Percentiles rank a stretch among this genome's conserved stretches.
Evolutionary conservation across 2,329 filamentous ascomycete species (phyloP).

Genomic region (Pseudophaeomoniella oleicola): DNA sequence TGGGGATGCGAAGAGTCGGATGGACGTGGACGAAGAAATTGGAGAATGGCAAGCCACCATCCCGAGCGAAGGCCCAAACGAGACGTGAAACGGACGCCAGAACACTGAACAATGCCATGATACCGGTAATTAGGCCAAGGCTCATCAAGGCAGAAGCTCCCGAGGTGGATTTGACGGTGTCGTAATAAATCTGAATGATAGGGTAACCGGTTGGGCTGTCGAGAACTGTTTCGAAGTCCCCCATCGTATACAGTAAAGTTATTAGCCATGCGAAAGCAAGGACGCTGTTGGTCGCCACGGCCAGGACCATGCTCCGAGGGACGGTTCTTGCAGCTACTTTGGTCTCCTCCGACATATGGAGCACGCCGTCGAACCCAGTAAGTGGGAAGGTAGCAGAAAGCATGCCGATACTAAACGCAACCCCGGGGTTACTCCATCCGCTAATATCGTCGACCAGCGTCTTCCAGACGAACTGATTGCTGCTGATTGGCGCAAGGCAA

Average conservation of each 20-base stretch:
- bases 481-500: conserved; percentile 16
- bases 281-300: conserved; percentile 31
- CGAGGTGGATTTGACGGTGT: neutral
- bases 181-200: conserved; percentile 34
- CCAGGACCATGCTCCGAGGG: conserved; percentile 33
- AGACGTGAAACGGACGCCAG: conserved; percentile 38
- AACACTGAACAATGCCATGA: conserved; percentile 30
- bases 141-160: conserved; percentile 30
- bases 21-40: conserved; percentile 23
- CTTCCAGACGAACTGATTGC: conserved; percentile 26
- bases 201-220: conserved; percentile 30
- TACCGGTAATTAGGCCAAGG: conserved; percentile 30
- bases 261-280: conserved; percentile 33
- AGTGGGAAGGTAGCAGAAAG: conserved; percentile 18
- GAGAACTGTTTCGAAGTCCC: conserved; percentile 23
- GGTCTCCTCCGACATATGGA: conserved; percentile 38
- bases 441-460: conserved; percentile 26
- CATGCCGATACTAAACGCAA: conserved; percentile 23
- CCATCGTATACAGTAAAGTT: conserved; percentile 29
- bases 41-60: conserved; percentile 31
- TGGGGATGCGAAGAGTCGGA: conserved; percentile 9
- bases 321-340: conserved; percentile 32
- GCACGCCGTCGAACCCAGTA: conserved; percentile 30
- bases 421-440: conserved; percentile 17
- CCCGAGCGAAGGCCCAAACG: conserved; percentile 38